phyloP scores from a whole-genome alignment of 768 basidiomycete genomes.

The Tylopilus cervinicoccineus region DNA sequence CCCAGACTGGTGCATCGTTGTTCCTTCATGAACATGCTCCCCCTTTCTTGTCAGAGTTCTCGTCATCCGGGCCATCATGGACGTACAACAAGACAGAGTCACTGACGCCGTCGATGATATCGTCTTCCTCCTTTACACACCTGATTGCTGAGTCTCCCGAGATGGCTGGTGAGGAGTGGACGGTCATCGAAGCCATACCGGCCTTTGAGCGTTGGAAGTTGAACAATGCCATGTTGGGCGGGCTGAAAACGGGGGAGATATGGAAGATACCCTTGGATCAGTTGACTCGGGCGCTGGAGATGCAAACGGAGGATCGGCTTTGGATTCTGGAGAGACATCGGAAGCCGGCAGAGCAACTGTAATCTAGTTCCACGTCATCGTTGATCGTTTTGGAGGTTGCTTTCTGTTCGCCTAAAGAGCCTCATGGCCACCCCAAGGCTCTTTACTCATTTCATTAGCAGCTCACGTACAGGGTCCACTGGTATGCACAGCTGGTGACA shows the following conservation, averaged over 20 bases:
- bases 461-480: neutral
- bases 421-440: neutral
- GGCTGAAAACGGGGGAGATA: conserved; percentile 18
- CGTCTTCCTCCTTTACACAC: conserved; percentile 50
- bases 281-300: conserved; percentile 29
- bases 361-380: neutral
- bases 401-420: neutral
- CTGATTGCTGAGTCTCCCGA: conserved; percentile 50
- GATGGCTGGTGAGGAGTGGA: conserved; percentile 36
- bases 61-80: conserved; percentile 38
- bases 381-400: neutral
- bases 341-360: neutral
- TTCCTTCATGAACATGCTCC: conserved; percentile 71
- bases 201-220: conserved; percentile 43
- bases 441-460: neutral
- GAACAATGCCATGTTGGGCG: conserved; percentile 12
- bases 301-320: conserved; percentile 39
- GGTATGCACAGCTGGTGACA: too few species aligned
- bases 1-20: conserved; percentile 87
- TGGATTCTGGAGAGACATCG: conserved; percentile 45
- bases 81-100: conserved; percentile 82
- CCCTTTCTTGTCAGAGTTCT: conserved; percentile 35
- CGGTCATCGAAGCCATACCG: conserved; percentile 37
- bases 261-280: conserved; percentile 23
- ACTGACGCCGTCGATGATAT: conserved; percentile 43